Percentiles rank a stretch among this genome's conserved stretches.
These are phyloP conservation scores for Colletotrichum sp. DNA, from an alignment of 2,329 filamentous ascomycete genomes.

Conservation along the genomic window DNA sequence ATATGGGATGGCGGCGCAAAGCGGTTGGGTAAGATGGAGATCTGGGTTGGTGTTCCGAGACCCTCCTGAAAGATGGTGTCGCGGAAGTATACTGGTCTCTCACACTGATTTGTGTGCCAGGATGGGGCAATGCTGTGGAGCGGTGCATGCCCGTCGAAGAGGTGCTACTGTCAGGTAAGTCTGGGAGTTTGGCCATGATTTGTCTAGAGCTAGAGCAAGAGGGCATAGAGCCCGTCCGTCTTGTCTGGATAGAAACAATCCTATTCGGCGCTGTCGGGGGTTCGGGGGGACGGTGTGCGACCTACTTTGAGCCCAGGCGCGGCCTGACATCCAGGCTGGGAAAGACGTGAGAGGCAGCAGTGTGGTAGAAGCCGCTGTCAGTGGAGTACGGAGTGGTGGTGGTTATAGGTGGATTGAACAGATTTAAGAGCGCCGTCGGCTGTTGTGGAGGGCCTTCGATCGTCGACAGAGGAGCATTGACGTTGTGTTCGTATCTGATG, in stretches of 20 bases:
- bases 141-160: conserved; percentile 61
- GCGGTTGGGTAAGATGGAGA: conserved; percentile 54
- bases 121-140: conserved; percentile 55
- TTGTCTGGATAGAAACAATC: conserved; percentile 13
- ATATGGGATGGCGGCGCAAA: conserved; percentile 56
- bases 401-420: conserved; percentile 55
- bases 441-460: conserved; percentile 57
- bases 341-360: conserved; percentile 47
- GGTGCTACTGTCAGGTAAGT: conserved; percentile 47
- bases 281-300: conserved; percentile 28
- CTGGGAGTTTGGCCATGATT: conserved; percentile 29
- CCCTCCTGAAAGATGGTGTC: conserved; percentile 55
- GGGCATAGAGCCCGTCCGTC: not conserved
- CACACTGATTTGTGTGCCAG: conserved; percentile 50
- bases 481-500: conserved; percentile 60
- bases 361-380: conserved; percentile 55
- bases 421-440: conserved; percentile 52
- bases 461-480: conserved; percentile 54
- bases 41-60: conserved; percentile 53
- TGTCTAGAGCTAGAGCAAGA: not conserved
- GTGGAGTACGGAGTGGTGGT: conserved; percentile 53
- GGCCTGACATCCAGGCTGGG: conserved; percentile 56
- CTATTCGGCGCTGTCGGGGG: not conserved
- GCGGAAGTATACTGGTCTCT: conserved; percentile 58
- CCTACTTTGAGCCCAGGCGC: conserved; percentile 60